Percentiles rank a stretch among this genome's conserved stretches.
Evolutionary conservation across 129 eudicot species (phyloP).

Genomic region (Tagetes erecta): DNA sequence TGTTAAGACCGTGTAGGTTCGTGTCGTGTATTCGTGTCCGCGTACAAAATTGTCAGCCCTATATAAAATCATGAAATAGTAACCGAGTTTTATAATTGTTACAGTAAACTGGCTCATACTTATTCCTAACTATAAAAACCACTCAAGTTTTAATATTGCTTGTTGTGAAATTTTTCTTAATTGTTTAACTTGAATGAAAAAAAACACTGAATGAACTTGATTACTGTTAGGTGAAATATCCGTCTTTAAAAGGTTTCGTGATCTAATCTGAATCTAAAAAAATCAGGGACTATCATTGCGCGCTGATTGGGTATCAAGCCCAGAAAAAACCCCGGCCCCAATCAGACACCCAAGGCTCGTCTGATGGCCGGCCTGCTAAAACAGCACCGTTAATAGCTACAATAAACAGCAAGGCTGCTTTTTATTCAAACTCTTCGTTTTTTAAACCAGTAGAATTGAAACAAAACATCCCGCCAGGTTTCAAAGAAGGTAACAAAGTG

Average conservation of each 20-base stretch:
- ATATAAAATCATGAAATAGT: too few relatives aligned
- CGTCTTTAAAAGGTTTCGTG: slow-evolving; percentile 7
- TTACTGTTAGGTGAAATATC: too few relatives aligned
- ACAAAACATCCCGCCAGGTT: slow-evolving; percentile 21
- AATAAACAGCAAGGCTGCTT: slow-evolving; percentile 28
- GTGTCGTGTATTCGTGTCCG: too few relatives aligned
- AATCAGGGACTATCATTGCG: slow-evolving; percentile 92
- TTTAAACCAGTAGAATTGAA: slow-evolving; percentile 17
- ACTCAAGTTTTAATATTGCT: too few relatives aligned
- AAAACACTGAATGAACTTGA: too few relatives aligned
- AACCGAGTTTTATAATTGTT: too few relatives aligned
- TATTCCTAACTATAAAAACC: not conserved
- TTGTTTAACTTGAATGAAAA: too few relatives aligned
- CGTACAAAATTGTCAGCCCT: too few relatives aligned
- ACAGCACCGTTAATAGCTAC: slow-evolving; percentile 27
- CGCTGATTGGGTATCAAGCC: slow-evolving; percentile 67
- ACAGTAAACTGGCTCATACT: not conserved
- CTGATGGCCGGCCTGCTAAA: slow-evolving; percentile 27
- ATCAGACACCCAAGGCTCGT: slow-evolving; percentile 11
- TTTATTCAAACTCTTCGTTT: slow-evolving; percentile 19
- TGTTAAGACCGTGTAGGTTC: too few relatives aligned
- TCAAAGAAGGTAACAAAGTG: slow-evolving; percentile 36
- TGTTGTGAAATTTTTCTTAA: too few relatives aligned
- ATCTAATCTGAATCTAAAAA: slow-evolving; percentile 26
- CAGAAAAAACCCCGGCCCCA: slow-evolving; percentile 45